Evolutionary conservation across 768 basidiomycete genomes (phyloP).

Genomic region (Cystoderma amianthinum): DNA sequence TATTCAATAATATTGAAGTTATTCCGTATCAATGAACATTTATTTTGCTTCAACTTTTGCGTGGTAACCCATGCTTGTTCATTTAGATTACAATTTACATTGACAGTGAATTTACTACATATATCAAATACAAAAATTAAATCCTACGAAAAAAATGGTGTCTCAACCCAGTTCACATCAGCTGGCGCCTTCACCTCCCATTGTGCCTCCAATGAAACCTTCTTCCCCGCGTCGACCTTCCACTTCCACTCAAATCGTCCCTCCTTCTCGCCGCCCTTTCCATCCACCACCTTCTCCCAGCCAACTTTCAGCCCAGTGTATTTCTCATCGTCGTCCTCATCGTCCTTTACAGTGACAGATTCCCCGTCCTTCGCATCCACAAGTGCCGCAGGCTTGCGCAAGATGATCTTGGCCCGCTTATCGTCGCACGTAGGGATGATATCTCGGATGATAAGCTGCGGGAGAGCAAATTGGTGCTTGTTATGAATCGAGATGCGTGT

Average conservation of each 20-base stretch:
- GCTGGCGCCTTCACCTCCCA: conserved; percentile 46
- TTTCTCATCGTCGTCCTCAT: conserved; percentile 16
- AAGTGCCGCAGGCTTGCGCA: conserved; percentile 39
- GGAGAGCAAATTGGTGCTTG: conserved; percentile 37
- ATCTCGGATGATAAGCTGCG: conserved; percentile 39
- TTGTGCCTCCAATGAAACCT: conserved; percentile 34
- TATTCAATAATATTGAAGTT: no score
- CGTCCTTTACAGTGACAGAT: conserved; percentile 18
- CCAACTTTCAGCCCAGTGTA: conserved; percentile 22
- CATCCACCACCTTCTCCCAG: conserved; percentile 30
- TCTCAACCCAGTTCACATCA: conserved; percentile 20
- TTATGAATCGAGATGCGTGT: conserved; percentile 40
- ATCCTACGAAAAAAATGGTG: background rate
- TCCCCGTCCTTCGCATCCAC: conserved; percentile 36
- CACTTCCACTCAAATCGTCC: conserved; percentile 52
- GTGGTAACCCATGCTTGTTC: no score
- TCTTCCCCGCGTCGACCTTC: conserved; percentile 33
- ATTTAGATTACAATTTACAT: no score
- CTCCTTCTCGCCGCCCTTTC: conserved; percentile 44
- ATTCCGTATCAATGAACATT: no score
- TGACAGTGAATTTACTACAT: no score
- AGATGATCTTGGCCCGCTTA: conserved; percentile 33
- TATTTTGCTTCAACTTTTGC: no score
- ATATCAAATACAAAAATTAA: no score
- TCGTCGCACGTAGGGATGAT: conserved; percentile 35